Base-by-base conservation (phyloP, 176 grass and related monocot species). In the Paspalum notatum region DNA sequence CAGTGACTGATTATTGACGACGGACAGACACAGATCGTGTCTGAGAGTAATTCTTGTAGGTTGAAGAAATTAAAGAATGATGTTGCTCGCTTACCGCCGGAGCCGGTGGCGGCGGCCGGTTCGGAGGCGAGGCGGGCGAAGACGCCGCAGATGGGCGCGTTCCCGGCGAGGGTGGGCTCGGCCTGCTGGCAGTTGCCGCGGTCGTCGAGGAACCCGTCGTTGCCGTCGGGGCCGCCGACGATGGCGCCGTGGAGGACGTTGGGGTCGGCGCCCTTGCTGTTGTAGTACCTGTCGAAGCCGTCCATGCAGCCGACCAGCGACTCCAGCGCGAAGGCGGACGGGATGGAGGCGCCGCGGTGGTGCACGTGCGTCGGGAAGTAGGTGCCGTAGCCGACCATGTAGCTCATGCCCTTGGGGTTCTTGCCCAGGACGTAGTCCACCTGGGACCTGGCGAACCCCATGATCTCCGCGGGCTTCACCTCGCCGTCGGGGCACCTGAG, bases 301-400 rank as follows among this genome's bases (percentile, higher is more conserved):
- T 90, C 90, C 21, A 89, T 83, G 90, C 96, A 99, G 11, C 86
- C 86, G 20, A 93, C 66, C 18, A 10, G 25, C 4, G 72, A 66
- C 37, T 56, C 85, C 9, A 90, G 48, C 70, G 40, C 83, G 66
- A 24, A 49, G 7, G 91, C 41, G 0, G 90, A 99, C 7, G 92
- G 88, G 68, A 99, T 93, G 50, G 96, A 99, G 10, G 96, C 90
- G 44, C 92, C 92, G 81, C 92, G 93, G 80, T 99, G 96, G 86
- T 99, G 92, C 9, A 92, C 88, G 45, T 91, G 92, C 62, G 38
- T 83, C 2, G 96, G 92, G 79, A 88, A 91, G 72, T 49, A 80
- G 53, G 57, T 44, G 64, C 92, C 86, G 41, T 91, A 84, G 3
- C 96, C 96, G 0, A 99, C 90, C 86, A 99, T 84, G 84, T 95